Evolutionary conservation across 768 basidiomycete genomes (phyloP).

Genomic region (Podaxis pistillaris): DNA sequence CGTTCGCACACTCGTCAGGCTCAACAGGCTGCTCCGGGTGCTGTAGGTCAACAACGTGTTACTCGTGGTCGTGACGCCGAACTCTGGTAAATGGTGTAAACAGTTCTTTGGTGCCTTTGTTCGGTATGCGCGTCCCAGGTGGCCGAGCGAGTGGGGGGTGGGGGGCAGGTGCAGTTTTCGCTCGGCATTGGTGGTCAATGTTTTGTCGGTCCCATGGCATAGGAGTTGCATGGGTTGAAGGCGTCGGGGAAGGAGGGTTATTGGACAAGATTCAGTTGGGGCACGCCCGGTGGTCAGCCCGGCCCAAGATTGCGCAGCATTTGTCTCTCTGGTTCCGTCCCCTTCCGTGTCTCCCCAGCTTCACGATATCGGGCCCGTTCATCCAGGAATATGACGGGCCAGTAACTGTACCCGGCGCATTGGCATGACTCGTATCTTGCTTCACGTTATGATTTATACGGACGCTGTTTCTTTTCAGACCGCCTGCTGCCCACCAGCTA

Average conservation of each 20-base stretch:
- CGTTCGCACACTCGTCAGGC: conserved; percentile 86
- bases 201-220: conserved; percentile 15
- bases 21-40: conserved; percentile 57
- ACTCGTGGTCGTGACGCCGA: conserved; percentile 48
- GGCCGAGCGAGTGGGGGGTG: conserved; percentile 47
- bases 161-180: conserved; percentile 43
- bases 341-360: conserved; percentile 9
- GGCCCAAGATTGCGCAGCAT: conserved; percentile 24
- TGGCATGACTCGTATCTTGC: conserved; percentile 14
- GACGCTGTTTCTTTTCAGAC: conserved; percentile 75
- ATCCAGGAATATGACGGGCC: conserved; percentile 6
- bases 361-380: conserved; percentile 10
- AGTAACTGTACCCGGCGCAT: conserved; percentile 11
- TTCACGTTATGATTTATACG: conserved; percentile 42
- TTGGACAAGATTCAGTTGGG: conserved; percentile 30
- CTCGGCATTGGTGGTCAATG: conserved; percentile 35
- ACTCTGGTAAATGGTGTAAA: conserved; percentile 48
- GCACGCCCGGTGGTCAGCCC: conserved; percentile 40
- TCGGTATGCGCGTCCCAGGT: conserved; percentile 41
- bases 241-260: conserved; percentile 13
- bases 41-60: conserved; percentile 44
- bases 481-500: conserved; percentile 20
- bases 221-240: conserved; percentile 15
- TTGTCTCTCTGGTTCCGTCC: conserved; percentile 11
- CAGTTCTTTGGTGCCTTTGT: conserved; percentile 25